Evolutionary conservation across 192 early-diverging fungal species (phyloP).

Genomic region (Coemansia sp.): DNA sequence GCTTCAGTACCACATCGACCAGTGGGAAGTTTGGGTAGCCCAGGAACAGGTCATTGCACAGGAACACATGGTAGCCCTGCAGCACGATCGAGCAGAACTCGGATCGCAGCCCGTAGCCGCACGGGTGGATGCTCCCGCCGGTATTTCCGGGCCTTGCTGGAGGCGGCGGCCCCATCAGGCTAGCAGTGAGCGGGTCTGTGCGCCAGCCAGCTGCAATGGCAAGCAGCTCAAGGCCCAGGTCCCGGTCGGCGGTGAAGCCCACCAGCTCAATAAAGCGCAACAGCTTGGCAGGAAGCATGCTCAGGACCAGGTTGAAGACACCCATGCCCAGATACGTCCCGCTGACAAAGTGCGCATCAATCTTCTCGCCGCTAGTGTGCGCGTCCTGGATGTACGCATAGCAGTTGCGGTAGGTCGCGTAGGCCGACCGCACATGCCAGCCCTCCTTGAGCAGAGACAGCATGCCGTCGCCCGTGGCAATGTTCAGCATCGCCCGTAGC

Average conservation of each 20-base stretch:
- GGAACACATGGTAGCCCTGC: constrained; percentile 68
- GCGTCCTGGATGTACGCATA: constrained; percentile 53
- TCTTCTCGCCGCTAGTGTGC: constrained; percentile 45
- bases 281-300: constrained; percentile 64
- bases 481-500: constrained; percentile 65
- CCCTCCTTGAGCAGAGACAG: constrained; percentile 73
- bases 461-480: constrained; percentile 68
- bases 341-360: constrained; percentile 79
- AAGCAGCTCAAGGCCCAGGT: constrained; percentile 66
- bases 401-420: constrained; percentile 59
- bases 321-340: constrained; percentile 75
- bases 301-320: constrained; percentile 72
- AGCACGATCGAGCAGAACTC: constrained; percentile 72
- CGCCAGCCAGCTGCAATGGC: constrained; percentile 70
- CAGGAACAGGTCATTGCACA: constrained; percentile 63
- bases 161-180: constrained; percentile 20
- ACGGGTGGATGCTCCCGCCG: constrained; percentile 6
- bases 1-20: constrained; percentile 53
- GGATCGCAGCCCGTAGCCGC: constrained; percentile 63
- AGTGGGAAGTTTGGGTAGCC: constrained; percentile 62
- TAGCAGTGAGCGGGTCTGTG: constrained; percentile 2
- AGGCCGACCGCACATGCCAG: constrained; percentile 64
- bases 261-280: constrained; percentile 76
- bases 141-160: not conserved
- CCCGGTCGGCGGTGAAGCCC: constrained; percentile 74